Evolutionary conservation across 2,329 filamentous ascomycete species (phyloP).

Genomic region (Sarocladium kiliense): DNA sequence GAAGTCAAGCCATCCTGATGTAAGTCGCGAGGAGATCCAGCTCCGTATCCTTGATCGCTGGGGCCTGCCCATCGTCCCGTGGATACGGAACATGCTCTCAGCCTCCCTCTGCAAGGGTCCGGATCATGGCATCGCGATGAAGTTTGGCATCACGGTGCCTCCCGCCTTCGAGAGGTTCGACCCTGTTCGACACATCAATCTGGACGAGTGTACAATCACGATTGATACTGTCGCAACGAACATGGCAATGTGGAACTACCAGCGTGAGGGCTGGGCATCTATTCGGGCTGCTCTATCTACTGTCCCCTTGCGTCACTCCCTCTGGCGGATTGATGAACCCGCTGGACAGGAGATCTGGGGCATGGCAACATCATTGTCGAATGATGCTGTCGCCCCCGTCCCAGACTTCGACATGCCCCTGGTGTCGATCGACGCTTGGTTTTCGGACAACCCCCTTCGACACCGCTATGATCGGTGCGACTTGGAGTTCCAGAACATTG

Average conservation of each 20-base stretch:
- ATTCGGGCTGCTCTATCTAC: neutral
- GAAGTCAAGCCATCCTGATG: slow-evolving; percentile 1
- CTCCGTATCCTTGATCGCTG: slow-evolving; percentile 9
- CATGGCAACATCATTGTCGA: no score
- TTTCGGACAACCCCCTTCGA: neutral
- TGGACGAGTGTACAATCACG: slow-evolving; percentile 7
- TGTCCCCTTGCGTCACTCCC: slow-evolving; percentile 6
- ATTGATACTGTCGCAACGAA: slow-evolving; percentile 10
- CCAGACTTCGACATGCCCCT: slow-evolving; percentile 7
- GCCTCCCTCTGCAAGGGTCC: slow-evolving; percentile 10
- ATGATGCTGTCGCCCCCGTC: neutral
- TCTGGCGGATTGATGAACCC: slow-evolving; percentile 9
- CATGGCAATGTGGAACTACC: slow-evolving; percentile 9
- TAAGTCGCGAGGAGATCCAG: slow-evolving; percentile 5
- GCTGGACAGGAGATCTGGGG: neutral
- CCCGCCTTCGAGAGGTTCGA: slow-evolving; percentile 6
- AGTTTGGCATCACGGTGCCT: slow-evolving; percentile 4
- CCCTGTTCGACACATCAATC: slow-evolving; percentile 6
- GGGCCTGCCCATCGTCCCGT: slow-evolving; percentile 6
- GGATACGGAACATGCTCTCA: neutral
- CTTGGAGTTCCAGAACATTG: neutral
- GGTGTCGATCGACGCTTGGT: slow-evolving; percentile 4
- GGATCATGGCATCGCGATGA: slow-evolving; percentile 11
- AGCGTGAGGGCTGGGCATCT: neutral
- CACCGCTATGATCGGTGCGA: neutral